These are phyloP conservation scores for Pseudonectria buxi DNA, from an alignment of 2,329 filamentous ascomycete genomes.

Conservation along the genomic window DNA sequence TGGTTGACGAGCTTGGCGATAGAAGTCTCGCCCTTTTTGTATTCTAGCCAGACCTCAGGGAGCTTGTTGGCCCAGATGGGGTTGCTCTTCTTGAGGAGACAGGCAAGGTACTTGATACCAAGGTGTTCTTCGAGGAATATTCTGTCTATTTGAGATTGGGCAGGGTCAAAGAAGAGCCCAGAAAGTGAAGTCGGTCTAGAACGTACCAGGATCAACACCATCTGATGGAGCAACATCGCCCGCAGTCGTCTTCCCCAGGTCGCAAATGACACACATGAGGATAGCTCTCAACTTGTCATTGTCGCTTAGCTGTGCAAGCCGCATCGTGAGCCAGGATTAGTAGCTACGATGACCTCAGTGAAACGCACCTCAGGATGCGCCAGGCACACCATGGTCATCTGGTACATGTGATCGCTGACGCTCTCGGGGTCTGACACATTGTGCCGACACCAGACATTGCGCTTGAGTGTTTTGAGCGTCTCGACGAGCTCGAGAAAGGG, in stretches of 20 bases:
- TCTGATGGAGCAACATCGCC: slow-evolving; percentile 5
- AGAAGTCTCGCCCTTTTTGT: slow-evolving; percentile 5
- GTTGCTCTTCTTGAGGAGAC: slow-evolving; percentile 5
- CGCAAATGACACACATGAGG: slow-evolving; percentile 7
- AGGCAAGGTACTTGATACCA: slow-evolving; percentile 6
- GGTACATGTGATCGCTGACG: slow-evolving; percentile 8
- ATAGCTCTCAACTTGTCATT: slow-evolving; percentile 6
- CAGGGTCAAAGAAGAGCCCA: not conserved
- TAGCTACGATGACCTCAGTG: not conserved
- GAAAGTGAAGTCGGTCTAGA: not conserved
- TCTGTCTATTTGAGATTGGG: slow-evolving; percentile 1
- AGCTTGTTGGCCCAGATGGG: slow-evolving; percentile 4
- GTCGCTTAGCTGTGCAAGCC: slow-evolving; percentile 3
- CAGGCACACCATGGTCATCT: slow-evolving; percentile 7
- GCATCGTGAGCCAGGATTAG: too few species aligned
- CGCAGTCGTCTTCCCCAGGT: slow-evolving; percentile 6
- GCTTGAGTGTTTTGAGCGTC: slow-evolving; percentile 8
- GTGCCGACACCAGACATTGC: not conserved
- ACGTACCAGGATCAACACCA: not conserved
- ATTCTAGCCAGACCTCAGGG: slow-evolving; percentile 4
- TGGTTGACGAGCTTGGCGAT: slow-evolving; percentile 5
- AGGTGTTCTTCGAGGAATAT: slow-evolving; percentile 6
- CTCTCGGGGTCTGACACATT: slow-evolving; percentile 4
- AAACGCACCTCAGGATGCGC: slow-evolving; percentile 7
- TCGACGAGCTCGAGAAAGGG: slow-evolving; percentile 10